phyloP scores from a whole-genome alignment of 2,329 filamentous ascomycete species.

The Orbilia javanica region DNA sequence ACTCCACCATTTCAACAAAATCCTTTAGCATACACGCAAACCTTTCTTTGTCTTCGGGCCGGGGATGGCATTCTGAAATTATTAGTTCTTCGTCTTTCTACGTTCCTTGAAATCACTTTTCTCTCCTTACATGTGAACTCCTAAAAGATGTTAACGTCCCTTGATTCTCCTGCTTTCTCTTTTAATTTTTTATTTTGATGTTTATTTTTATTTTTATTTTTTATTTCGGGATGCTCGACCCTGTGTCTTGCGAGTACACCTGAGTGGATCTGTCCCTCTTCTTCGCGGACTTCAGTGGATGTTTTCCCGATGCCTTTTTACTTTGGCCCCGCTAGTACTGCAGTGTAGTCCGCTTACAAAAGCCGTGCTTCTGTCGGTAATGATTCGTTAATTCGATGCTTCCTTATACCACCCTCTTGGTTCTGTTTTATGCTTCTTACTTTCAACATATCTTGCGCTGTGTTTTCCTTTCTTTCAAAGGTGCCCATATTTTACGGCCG shows the following conservation, averaged over 20 bases:
- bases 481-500: conserved; percentile 5
- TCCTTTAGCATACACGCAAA: background rate
- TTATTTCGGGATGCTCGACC: conserved; percentile 7
- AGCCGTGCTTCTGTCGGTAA: conserved; percentile 46
- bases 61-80: conserved; percentile 50
- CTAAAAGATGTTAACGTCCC: conserved; percentile 24
- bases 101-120: background rate
- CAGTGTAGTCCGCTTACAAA: conserved; percentile 25
- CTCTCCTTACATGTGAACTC: conserved; percentile 31
- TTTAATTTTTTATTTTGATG: too few relatives aligned
- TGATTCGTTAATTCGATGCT: conserved; percentile 22
- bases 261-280: conserved; percentile 29
- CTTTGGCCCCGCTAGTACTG: background rate
- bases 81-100: conserved; percentile 5
- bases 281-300: background rate
- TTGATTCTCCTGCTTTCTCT: background rate
- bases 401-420: conserved; percentile 4
- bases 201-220: too few relatives aligned
- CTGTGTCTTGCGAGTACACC: conserved; percentile 10
- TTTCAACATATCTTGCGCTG: background rate
- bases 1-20: conserved; percentile 6
- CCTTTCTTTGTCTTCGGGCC: conserved; percentile 27
- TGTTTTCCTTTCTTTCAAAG: background rate
- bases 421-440: background rate
- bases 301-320: background rate